phyloP scores from a whole-genome alignment of 2,329 filamentous ascomycete species.

The Sarocladiaceae sp. region DNA sequence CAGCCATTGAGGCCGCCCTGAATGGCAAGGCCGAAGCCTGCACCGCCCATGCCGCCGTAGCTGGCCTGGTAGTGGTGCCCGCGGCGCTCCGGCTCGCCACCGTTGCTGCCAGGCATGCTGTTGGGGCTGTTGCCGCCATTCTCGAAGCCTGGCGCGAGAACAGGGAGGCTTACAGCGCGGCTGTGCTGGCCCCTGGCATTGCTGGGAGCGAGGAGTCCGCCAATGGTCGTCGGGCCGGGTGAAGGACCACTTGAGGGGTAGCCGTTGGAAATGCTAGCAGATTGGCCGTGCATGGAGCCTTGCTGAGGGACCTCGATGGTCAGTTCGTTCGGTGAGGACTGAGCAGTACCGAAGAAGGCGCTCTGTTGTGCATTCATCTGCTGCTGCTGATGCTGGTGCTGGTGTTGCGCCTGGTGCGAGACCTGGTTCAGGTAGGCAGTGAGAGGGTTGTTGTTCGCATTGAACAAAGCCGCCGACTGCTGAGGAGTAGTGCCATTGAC shows the following conservation, averaged over 20 bases:
- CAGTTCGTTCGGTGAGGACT: conserved; percentile 54
- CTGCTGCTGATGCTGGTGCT: conserved; percentile 72
- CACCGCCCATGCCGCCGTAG: conserved; percentile 53
- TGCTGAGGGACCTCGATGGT: conserved; percentile 57
- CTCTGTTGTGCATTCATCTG: conserved; percentile 72
- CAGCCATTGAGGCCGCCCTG: conserved; percentile 62
- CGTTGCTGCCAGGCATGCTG: conserved; percentile 40
- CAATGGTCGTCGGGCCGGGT: conserved; percentile 64
- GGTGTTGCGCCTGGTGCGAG: conserved; percentile 65
- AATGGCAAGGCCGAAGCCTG: conserved; percentile 57
- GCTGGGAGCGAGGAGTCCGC: conserved; percentile 71
- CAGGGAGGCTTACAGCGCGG: conserved; percentile 84
- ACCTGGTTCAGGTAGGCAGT: conserved; percentile 91
- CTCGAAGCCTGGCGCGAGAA: conserved; percentile 59
- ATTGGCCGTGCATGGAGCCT: conserved; percentile 54
- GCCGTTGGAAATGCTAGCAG: conserved; percentile 62
- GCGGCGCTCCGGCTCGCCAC: conserved; percentile 50
- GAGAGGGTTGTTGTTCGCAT: conserved; percentile 79
- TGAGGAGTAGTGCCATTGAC: conserved; percentile 55
- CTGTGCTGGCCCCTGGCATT: conserved; percentile 61
- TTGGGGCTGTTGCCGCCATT: conserved; percentile 52
- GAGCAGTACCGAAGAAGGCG: conserved; percentile 72
- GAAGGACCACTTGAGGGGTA: conserved; percentile 49
- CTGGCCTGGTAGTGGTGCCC: conserved; percentile 65
- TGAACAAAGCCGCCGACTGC: conserved; percentile 71